Percentiles rank a stretch among this genome's conserved stretches.
Evolutionary conservation across 345 rosid genomes (phyloP).

Genomic region (Lepidium didymum): DNA sequence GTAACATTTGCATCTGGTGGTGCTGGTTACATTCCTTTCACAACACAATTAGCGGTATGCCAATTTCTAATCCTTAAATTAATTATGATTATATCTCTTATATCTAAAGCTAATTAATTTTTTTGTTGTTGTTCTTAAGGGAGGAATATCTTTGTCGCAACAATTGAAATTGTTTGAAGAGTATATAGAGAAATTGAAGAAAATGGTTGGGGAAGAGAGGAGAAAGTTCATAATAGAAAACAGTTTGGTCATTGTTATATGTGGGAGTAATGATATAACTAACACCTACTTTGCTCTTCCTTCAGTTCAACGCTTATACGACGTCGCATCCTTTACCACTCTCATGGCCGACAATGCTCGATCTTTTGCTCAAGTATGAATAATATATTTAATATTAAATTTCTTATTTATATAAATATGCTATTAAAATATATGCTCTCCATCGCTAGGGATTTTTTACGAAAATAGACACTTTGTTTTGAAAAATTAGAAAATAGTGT

Average conservation of each 20-base stretch:
- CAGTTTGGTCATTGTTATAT: constrained; percentile 30
- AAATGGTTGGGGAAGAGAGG: constrained; percentile 37
- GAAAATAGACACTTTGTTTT: too few relatives aligned
- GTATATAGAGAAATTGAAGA: constrained; percentile 34
- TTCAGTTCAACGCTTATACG: constrained; percentile 31
- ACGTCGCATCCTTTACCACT: constrained; percentile 32
- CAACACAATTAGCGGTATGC: constrained; percentile 32
- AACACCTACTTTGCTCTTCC: constrained; percentile 37
- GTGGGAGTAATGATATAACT: constrained; percentile 57
- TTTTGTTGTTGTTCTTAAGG: constrained; percentile 13
- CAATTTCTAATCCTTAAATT: not conserved
- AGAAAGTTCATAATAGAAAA: constrained; percentile 32
- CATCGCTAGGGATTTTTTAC: too few relatives aligned
- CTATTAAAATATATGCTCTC: not conserved
- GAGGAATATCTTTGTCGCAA: constrained; percentile 32
- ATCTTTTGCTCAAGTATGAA: constrained; percentile 27
- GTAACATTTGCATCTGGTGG: constrained; percentile 66
- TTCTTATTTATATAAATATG: not conserved
- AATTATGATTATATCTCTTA: not conserved
- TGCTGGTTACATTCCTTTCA: constrained; percentile 49
- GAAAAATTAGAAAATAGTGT: too few relatives aligned
- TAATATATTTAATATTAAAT: not conserved
- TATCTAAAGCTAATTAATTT: not conserved
- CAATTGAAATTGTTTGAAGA: constrained; percentile 45
- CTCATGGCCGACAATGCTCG: constrained; percentile 37